phyloP scores from a whole-genome alignment of 345 rosid genomes.

The Ceriops zippeliana region DNA sequence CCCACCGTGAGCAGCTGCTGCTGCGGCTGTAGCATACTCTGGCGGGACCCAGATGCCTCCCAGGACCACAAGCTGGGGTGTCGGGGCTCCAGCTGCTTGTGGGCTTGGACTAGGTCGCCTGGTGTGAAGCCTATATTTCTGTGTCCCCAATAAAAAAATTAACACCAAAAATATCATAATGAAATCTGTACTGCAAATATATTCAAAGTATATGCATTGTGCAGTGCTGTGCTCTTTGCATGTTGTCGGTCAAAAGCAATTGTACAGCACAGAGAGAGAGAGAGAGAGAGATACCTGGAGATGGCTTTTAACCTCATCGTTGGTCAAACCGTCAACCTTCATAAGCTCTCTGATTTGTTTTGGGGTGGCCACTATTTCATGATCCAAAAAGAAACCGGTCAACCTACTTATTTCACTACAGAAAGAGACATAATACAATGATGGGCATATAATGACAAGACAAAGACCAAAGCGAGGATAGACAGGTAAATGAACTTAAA shows the following conservation, averaged over 20 bases:
- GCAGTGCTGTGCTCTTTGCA: constrained; percentile 15
- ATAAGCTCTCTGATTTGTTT: constrained; percentile 95
- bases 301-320: constrained; percentile 99
- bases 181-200: not conserved
- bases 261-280: constrained; percentile 2
- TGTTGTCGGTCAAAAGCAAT: constrained; percentile 14
- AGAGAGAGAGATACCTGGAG: constrained; percentile 60
- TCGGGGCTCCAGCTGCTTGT: constrained; percentile 53
- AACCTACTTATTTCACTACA: not conserved
- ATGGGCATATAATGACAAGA: not conserved
- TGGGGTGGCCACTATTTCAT: constrained; percentile 78
- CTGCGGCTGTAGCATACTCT: constrained; percentile 66
- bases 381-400: constrained; percentile 19
- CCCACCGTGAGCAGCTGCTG: constrained; percentile 46
- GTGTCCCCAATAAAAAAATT: constrained; percentile 12
- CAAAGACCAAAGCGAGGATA: not conserved
- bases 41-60: constrained; percentile 96
- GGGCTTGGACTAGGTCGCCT: constrained; percentile 94
- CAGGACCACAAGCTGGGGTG: constrained; percentile 75
- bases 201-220: constrained; percentile 18
- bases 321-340: constrained; percentile 99
- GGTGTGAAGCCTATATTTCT: constrained; percentile 98
- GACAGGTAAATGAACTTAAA: not conserved
- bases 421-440: not conserved
- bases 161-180: not conserved